phyloP scores from a whole-genome alignment of 495 filamentous ascomycete genomes.

The Podospora tetraspora region DNA sequence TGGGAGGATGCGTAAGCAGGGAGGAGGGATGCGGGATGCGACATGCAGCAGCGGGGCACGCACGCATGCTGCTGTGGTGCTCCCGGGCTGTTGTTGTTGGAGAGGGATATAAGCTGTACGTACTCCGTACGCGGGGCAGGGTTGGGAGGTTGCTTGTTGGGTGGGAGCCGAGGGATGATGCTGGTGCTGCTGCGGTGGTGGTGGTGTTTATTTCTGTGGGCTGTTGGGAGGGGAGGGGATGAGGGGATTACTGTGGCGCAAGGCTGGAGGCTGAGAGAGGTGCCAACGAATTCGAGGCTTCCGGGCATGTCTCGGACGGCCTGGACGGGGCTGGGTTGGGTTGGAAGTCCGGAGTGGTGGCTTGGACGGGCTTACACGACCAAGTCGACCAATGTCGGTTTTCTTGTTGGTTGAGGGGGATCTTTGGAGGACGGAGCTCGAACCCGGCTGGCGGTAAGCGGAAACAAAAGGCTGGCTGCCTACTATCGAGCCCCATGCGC shows the following conservation, averaged over 20 bases:
- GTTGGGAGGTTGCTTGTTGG: not conserved
- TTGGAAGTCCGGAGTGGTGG: not conserved
- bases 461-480: not conserved
- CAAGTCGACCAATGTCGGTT: not conserved
- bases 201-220: not conserved
- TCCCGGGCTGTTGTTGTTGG: not conserved
- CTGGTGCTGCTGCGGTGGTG: not conserved
- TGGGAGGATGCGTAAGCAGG: not conserved
- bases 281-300: not conserved
- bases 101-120: not conserved
- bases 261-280: not conserved
- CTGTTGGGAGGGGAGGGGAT: not conserved
- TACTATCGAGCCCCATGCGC: not conserved
- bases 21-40: not conserved
- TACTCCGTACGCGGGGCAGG: not conserved
- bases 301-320: not conserved
- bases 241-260: not conserved
- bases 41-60: not conserved
- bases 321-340: not conserved
- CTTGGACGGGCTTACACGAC: not conserved
- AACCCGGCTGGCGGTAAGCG: not conserved
- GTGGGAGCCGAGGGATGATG: not conserved
- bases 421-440: not conserved
- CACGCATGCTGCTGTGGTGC: not conserved
- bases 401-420: not conserved